Evolutionary conservation across 345 rosid species (phyloP).

Genomic region (Noccaea bulbosa): DNA sequence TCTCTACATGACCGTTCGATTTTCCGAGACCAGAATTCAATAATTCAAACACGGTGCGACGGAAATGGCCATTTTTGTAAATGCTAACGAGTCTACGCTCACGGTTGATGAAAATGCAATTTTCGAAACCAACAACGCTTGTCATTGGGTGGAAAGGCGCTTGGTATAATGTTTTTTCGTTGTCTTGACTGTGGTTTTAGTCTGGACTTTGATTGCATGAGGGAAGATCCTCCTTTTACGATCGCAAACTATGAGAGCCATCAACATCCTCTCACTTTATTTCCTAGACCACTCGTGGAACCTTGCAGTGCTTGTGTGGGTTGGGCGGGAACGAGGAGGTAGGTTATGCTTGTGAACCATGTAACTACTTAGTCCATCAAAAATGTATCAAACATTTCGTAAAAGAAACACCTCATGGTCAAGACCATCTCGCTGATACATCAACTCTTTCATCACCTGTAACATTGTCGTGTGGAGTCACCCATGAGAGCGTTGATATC

Average conservation of each 20-base stretch:
- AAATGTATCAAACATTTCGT: background rate
- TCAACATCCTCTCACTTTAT: slow-evolving; percentile 13
- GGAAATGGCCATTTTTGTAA: too few relatives aligned
- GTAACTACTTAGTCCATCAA: slow-evolving; percentile 31
- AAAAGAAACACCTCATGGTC: background rate
- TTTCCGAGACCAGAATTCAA: too few relatives aligned
- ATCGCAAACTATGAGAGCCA: background rate
- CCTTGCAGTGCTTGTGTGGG: slow-evolving; percentile 25
- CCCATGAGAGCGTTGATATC: too few relatives aligned
- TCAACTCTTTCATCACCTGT: too few relatives aligned
- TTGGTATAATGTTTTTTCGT: background rate
- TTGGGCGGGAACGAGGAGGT: background rate
- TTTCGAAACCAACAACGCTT: too few relatives aligned
- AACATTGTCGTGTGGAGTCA: too few relatives aligned
- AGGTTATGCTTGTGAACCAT: slow-evolving; percentile 26
- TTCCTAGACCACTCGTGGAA: background rate
- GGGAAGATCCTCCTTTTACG: too few relatives aligned
- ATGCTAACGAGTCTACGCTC: too few relatives aligned
- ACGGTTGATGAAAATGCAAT: too few relatives aligned
- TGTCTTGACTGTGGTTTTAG: slow-evolving; percentile 26
- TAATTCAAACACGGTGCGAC: too few relatives aligned
- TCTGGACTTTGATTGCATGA: slow-evolving; percentile 5
- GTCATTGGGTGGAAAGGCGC: background rate
- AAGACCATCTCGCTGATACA: background rate
- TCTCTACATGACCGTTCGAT: too few relatives aligned